Evolutionary conservation across 2,329 filamentous ascomycete species (phyloP), one percentile per base, ranked within the genome.

Genomic region (Aspergillus nomiae): DNA sequence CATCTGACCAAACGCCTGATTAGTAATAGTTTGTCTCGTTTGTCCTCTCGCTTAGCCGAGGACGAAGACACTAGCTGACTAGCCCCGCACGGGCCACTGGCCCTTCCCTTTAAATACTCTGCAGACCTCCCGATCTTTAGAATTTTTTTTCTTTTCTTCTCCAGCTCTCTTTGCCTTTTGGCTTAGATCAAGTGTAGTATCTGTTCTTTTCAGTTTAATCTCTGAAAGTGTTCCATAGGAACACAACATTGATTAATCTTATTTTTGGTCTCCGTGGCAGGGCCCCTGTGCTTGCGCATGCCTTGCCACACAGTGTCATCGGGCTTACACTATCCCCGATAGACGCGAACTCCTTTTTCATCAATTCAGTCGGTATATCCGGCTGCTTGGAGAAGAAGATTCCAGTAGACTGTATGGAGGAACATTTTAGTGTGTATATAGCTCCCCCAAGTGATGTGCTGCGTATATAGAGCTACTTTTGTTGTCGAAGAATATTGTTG

Each of bases 181-280:
- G 87, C 87, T 91, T 91, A 92, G 90, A 92, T 92, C 90, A 92
- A 92, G 89, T 92, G 89, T 92, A 92, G 90, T 92, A 92, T 92
- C 90, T 92, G 90, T 93, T 94, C 90, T 93, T 92, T 91, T 92
- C 89, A 94, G 91, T 92, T 93, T 94, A 93, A 93, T 92, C 89
- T 90, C 90, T 94, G 90, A 90, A 91, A 92, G 86, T 85, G 84
- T 83, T 84, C 88, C 86, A 91, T 55, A 82, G 84, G 87, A 84
- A 83, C 83, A 84, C 84, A 87, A 86, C 85, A 84, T 83, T 87
- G 89, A 92, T 94, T 93, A 92, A 87, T 87, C 89, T 84, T 85
- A 92, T 94, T 91, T 90, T 92, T 92, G 84, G 70, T 78, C 63
- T 71, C 64, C 69, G 85, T 72, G 79, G 76, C 74, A 70, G 74